Base-by-base conservation (phyloP, 495 filamentous ascomycete species). In the Talaromyces proteolyticus region DNA sequence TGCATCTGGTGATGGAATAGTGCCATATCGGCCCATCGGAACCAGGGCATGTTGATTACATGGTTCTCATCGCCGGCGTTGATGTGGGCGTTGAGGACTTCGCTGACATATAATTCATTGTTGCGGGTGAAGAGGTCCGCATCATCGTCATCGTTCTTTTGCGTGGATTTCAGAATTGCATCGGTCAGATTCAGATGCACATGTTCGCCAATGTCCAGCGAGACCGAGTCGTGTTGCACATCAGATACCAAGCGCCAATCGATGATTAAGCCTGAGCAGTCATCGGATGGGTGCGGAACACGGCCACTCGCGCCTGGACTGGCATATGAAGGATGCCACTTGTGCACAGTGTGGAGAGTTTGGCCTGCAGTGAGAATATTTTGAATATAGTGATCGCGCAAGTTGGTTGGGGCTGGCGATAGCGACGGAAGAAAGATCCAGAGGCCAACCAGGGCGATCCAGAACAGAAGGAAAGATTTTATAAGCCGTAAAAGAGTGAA, bases 21-120 rank as follows among this genome's bases (percentile, higher is more conserved):
- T 3, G 22, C 36, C 17, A 21, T 34, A 41, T 49, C 47, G 2
- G 47, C 19, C 4, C n/a, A 25, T 1, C 14, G 19, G 36, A 49
- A 49, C 47, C 47, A 49, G 20, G 47, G 47, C 12, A 49, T 29
- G 34, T 49, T 49, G 11, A 49, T 39, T 7, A 49, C 23, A 19
- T 49, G 34, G 26, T 49, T 36, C 1, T 16, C 4, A 2, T 21
- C 36, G 16, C 47, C 47, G 14, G 47, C 36, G 16, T 40, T 21
- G 12, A 49, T 36, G 16, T 39, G 18, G 6, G 26, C 37, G 12
- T 4, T 23, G 18, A 49, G 10, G 2, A 8, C 11, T 6, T 41
- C 36, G 37, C 47, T 49, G 36, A 49, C 23, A n/a, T 40, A 23
- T 3, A 47, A 11, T 0, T 23, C 45, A 40, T 38, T 19, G 6